phyloP scores from a whole-genome alignment of 2,329 filamentous ascomycete genomes.

The Dendrostoma leiphaemia region DNA sequence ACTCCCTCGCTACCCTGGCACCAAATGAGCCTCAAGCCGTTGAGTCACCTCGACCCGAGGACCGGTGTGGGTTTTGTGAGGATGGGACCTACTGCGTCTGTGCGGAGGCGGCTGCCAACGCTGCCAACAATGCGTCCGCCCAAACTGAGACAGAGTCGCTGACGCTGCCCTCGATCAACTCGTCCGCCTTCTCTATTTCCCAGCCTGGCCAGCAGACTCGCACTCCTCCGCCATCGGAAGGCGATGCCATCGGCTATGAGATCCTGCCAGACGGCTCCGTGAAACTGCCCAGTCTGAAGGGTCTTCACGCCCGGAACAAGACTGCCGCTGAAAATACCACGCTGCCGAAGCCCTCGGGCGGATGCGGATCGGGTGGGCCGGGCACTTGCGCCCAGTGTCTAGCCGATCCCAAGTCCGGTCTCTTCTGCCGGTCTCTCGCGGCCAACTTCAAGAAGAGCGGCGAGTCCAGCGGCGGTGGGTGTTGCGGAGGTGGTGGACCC shows the following conservation, averaged over 20 bases:
- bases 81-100: constrained; percentile 82
- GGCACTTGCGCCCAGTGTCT: constrained; percentile 79
- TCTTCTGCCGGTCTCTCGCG: constrained; percentile 80
- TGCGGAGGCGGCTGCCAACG: constrained; percentile 51
- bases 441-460: constrained; percentile 54
- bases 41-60: constrained; percentile 41
- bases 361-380: constrained; percentile 65
- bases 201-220: constrained; percentile 42
- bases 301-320: constrained; percentile 28
- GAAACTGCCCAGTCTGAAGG: constrained; percentile 51
- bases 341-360: constrained; percentile 31
- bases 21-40: constrained; percentile 8
- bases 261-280: constrained; percentile 59
- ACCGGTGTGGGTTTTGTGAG: constrained; percentile 79
- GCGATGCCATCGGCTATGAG: constrained; percentile 58
- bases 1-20: constrained; percentile 10
- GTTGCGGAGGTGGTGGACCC: constrained; percentile 58
- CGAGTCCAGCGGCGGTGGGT: constrained; percentile 42
- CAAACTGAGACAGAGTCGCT: constrained; percentile 4
- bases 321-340: constrained; percentile 24
- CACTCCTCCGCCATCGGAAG: constrained; percentile 60
- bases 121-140: neutral
- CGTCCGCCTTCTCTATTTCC: constrained; percentile 33
- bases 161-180: constrained; percentile 36
- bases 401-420: constrained; percentile 72